phyloP scores from a whole-genome alignment of 139 green algal species.

The Micractinium conductrix region DNA sequence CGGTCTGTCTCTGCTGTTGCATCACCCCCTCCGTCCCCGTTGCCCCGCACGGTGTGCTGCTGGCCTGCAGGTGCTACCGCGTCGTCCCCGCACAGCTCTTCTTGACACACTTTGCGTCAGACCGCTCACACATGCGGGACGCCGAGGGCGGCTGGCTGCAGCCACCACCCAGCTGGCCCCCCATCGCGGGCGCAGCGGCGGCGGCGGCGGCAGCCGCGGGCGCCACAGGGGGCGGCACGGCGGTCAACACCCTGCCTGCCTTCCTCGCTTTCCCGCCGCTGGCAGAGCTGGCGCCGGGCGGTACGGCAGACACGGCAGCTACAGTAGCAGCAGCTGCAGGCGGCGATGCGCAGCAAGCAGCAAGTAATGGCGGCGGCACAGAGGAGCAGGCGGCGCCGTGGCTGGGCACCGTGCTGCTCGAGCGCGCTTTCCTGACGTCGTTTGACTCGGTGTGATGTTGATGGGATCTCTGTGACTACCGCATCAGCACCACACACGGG shows the following conservation, averaged over 20 bases:
- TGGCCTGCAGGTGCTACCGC: slow-evolving; percentile 42
- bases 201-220: not conserved
- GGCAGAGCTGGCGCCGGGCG: not conserved
- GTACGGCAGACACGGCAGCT: not conserved
- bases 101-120: slow-evolving; percentile 50
- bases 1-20: too few relatives aligned
- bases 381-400: not conserved
- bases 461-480: too few relatives aligned
- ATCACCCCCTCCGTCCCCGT: too few relatives aligned
- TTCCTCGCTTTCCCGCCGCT: slow-evolving; percentile 25
- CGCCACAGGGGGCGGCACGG: not conserved
- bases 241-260: slow-evolving; percentile 34
- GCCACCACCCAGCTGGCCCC: slow-evolving; percentile 53
- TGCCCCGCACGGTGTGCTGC: not conserved
- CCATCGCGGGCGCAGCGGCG: slow-evolving; percentile 12
- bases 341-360: not conserved
- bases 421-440: not conserved
- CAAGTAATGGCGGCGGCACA: not conserved
- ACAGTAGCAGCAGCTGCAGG: not conserved
- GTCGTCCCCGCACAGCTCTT: slow-evolving; percentile 40
- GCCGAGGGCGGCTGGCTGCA: slow-evolving; percentile 33
- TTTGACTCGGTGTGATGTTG: not conserved
- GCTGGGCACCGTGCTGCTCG: not conserved
- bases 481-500: too few relatives aligned
- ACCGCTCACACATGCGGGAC: slow-evolving; percentile 59